Conservation (phyloP, 2,329 filamentous ascomycete species). For the Epichloe glyceriae region DNA sequence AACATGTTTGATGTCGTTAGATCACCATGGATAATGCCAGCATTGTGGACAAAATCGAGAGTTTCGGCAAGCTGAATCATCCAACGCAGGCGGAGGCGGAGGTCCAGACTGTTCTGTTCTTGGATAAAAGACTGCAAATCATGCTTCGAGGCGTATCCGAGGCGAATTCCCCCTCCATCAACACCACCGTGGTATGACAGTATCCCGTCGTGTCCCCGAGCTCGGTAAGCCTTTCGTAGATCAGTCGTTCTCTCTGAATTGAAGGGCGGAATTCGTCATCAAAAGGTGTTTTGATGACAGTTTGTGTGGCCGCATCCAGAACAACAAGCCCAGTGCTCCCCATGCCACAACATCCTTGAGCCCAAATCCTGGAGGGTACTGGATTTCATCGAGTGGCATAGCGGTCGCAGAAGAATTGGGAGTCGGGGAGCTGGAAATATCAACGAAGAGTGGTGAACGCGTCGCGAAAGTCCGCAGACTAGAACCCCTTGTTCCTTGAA, state of each 20-base stretch:
- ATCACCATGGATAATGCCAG: constrained; percentile 5
- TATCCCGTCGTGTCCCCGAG: neutral
- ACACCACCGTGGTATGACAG: constrained; percentile 2
- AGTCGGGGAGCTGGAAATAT: no score
- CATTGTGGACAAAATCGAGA: constrained; percentile 1
- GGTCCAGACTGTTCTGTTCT: neutral
- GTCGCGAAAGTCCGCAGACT: no score
- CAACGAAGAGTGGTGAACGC: no score
- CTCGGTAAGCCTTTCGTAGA: constrained; percentile 3
- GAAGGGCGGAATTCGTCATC: neutral
- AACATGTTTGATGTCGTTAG: constrained; percentile 4
- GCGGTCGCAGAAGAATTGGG: no score
- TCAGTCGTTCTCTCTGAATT: constrained; percentile 2
- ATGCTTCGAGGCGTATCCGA: constrained; percentile 3
- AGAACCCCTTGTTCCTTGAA: no score
- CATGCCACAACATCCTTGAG: no score
- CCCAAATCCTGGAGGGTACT: no score
- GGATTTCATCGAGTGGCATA: no score
- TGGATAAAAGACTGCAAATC: constrained; percentile 3
- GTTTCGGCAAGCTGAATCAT: constrained; percentile 4
- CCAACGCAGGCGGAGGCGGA: constrained; percentile 1
- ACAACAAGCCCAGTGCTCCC: constrained; percentile 4
- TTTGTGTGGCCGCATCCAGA: constrained; percentile 4
- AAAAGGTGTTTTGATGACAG: constrained; percentile 3
- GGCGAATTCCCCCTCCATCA: constrained; percentile 1